phyloP scores from a whole-genome alignment of 345 rosid species.

The Laguncularia racemosa region DNA sequence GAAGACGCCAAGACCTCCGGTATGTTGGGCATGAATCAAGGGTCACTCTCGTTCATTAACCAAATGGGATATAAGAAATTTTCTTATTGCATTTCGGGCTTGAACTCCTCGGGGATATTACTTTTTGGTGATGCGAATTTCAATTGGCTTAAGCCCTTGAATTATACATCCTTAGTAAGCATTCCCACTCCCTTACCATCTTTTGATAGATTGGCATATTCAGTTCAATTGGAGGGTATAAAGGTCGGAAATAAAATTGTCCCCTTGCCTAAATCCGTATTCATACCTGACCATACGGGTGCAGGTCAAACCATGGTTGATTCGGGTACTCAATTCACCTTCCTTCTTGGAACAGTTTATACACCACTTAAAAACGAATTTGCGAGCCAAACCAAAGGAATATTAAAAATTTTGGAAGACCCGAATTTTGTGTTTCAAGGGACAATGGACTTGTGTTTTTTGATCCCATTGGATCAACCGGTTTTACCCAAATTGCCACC shows the following conservation, averaged over 20 bases:
- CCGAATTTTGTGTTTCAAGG: constrained; percentile 74
- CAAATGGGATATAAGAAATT: constrained; percentile 78
- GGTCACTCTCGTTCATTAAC: constrained; percentile 70
- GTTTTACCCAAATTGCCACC: constrained; percentile 39
- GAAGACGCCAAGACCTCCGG: constrained; percentile 74
- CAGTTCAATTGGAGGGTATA: constrained; percentile 85
- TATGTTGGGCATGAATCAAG: constrained; percentile 87
- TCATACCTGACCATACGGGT: constrained; percentile 85
- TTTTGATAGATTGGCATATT: constrained; percentile 82
- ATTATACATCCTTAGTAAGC: constrained; percentile 70
- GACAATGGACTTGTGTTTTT: constrained; percentile 84
- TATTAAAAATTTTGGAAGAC: constrained; percentile 49
- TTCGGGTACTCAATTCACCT: constrained; percentile 88
- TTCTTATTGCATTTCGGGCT: constrained; percentile 81
- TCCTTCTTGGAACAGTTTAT: constrained; percentile 81
- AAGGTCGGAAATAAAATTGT: constrained; percentile 52
- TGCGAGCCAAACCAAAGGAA: constrained; percentile 43
- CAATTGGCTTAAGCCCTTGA: constrained; percentile 45
- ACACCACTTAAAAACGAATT: constrained; percentile 50
- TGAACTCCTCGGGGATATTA: constrained; percentile 59
- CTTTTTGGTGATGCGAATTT: constrained; percentile 76
- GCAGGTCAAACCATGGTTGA: constrained; percentile 97
- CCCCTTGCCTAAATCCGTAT: constrained; percentile 47
- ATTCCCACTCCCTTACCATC: constrained; percentile 64
- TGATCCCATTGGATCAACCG: constrained; percentile 23